Evolutionary conservation across 1,284 basidiomycete species (phyloP).

Genomic region (Irpex sp.): DNA sequence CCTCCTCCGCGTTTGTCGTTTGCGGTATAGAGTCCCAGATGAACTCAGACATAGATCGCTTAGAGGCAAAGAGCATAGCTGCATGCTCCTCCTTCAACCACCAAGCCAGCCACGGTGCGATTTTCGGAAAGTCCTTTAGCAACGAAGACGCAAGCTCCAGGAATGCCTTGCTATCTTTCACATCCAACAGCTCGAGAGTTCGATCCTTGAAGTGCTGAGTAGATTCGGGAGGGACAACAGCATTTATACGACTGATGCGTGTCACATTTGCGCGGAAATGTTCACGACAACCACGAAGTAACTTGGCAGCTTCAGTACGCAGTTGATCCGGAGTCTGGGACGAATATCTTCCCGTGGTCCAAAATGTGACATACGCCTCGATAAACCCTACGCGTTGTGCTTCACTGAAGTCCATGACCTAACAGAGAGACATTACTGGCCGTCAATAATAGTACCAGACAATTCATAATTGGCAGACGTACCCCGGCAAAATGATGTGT

Average conservation of each 20-base stretch:
- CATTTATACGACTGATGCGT: conserved; percentile 20
- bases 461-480: conserved; percentile 15
- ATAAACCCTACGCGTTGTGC: too few species aligned
- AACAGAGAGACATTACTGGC: conserved; percentile 17
- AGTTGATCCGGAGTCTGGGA: too few species aligned
- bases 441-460: too few species aligned
- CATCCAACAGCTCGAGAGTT: background rate
- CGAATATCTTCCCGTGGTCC: too few species aligned
- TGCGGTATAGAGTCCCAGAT: conserved; percentile 26
- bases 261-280: conserved; percentile 25
- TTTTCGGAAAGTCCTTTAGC: conserved; percentile 1
- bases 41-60: conserved; percentile 13
- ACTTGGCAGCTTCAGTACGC: too few species aligned
- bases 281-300: conserved; percentile 27
- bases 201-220: background rate
- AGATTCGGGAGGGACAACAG: conserved; percentile 1
- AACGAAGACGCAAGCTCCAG: background rate
- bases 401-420: conserved; percentile 9
- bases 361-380: too few species aligned
- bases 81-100: conserved; percentile 25
- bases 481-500: conserved; percentile 28
- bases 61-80: conserved; percentile 25
- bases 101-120: conserved; percentile 26
- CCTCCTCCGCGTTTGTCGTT: conserved; percentile 30
- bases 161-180: background rate